Conservation (phyloP, 2,329 filamentous ascomycete species). For the Sordariomycetes sp. region DNA sequence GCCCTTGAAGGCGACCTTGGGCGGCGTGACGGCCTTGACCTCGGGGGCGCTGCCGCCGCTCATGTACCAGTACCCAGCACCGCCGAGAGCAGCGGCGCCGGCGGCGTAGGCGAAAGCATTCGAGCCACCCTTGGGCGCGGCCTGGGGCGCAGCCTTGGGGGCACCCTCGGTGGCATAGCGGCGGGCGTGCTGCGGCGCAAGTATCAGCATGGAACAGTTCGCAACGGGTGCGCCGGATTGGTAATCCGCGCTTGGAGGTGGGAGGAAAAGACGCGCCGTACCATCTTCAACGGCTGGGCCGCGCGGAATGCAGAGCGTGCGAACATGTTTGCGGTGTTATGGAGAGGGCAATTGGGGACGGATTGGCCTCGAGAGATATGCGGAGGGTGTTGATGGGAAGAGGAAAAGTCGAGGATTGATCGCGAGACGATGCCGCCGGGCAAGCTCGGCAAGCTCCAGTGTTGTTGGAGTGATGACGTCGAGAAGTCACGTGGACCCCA, state of each 20-base stretch:
- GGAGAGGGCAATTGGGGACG: slow-evolving; percentile 10
- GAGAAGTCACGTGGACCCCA: slow-evolving; percentile 2
- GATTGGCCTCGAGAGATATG: slow-evolving; percentile 8
- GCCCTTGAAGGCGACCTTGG: slow-evolving; percentile 58
- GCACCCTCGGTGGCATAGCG: slow-evolving; percentile 59
- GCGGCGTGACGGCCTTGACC: slow-evolving; percentile 35
- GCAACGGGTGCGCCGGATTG: slow-evolving; percentile 6
- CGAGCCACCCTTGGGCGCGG: slow-evolving; percentile 40
- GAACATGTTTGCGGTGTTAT: slow-evolving; percentile 6
- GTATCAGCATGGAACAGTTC: neutral
- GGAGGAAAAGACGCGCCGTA: slow-evolving; percentile 25
- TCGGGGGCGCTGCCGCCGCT: slow-evolving; percentile 44
- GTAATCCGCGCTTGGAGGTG: slow-evolving; percentile 4
- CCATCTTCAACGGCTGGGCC: slow-evolving; percentile 56
- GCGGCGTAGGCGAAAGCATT: slow-evolving; percentile 53
- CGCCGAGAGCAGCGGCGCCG: slow-evolving; percentile 49
- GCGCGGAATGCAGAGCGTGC: slow-evolving; percentile 51
- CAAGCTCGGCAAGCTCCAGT: neutral
- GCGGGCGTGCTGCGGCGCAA: slow-evolving; percentile 30
- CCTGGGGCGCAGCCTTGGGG: slow-evolving; percentile 41
- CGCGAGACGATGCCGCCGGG: neutral
- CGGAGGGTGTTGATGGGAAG: neutral
- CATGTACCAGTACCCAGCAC: slow-evolving; percentile 47
- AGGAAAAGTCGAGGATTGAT: neutral
- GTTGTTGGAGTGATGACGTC: neutral